Percentiles rank a stretch among this genome's conserved stretches.
Evolutionary conservation across 2,329 filamentous ascomycete genomes (phyloP).

Genomic region (Alternaria panax): DNA sequence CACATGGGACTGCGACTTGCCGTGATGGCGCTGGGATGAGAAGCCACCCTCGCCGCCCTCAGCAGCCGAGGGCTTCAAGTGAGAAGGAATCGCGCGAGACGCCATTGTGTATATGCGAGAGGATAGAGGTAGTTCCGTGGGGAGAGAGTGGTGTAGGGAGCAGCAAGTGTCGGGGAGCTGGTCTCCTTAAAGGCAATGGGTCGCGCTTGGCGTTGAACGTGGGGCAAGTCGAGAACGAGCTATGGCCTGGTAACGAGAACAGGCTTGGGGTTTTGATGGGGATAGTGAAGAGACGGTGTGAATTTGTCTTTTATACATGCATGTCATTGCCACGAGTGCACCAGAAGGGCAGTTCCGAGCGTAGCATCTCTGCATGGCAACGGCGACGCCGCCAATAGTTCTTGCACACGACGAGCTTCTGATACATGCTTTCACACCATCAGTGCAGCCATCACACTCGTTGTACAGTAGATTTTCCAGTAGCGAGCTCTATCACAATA

Average conservation of each 20-base stretch:
- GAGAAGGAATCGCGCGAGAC: conserved; percentile 76
- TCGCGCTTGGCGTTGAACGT: conserved; percentile 25
- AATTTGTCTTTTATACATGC: conserved; percentile 23
- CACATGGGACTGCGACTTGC: conserved; percentile 87
- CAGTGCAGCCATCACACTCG: not conserved
- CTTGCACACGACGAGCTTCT: conserved; percentile 6
- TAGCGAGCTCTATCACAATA: not conserved
- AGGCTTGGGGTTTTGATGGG: conserved; percentile 13
- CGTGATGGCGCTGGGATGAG: conserved; percentile 72
- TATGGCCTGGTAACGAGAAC: conserved; percentile 22
- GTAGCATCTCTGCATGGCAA: conserved; percentile 25
- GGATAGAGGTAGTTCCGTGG: conserved; percentile 6
- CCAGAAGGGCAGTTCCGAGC: conserved; percentile 21
- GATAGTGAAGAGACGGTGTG: conserved; percentile 21
- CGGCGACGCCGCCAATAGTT: conserved; percentile 21
- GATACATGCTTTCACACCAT: not conserved
- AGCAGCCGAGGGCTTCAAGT: conserved; percentile 72
- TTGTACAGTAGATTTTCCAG: not conserved
- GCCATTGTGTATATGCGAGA: conserved; percentile 64
- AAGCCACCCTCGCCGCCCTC: conserved; percentile 55
- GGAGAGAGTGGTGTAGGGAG: conserved; percentile 14
- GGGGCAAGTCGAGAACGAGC: conserved; percentile 36
- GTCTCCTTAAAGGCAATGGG: conserved; percentile 33
- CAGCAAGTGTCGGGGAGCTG: conserved; percentile 28
- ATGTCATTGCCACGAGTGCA: conserved; percentile 20